Percentiles rank a stretch among this genome's conserved stretches.
Evolutionary conservation across 2,329 filamentous ascomycete genomes (phyloP).

Genomic region (Coleophoma crateriformis): DNA sequence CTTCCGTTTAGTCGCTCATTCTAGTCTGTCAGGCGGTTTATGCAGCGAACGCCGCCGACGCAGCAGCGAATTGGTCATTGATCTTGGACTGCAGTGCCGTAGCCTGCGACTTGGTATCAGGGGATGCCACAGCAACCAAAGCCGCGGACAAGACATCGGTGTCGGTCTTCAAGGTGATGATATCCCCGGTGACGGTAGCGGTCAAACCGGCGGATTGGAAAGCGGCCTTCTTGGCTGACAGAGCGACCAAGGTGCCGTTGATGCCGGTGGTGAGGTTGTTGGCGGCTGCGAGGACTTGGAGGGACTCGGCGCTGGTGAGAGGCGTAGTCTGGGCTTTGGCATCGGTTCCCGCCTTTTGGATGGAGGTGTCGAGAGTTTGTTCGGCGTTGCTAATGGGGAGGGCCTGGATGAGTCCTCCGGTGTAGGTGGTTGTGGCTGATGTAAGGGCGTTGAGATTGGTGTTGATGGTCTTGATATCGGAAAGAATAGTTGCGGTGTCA

Average conservation of each 20-base stretch:
- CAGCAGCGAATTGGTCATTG: constrained; percentile 3
- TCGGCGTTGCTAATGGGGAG: constrained; percentile 4
- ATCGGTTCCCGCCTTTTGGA: constrained; percentile 5
- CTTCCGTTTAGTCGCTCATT: neutral
- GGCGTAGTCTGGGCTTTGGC: constrained; percentile 4
- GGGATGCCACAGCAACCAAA: constrained; percentile 9
- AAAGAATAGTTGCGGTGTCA: constrained; percentile 5
- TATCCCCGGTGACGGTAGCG: constrained; percentile 1
- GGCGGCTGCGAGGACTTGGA: constrained; percentile 2
- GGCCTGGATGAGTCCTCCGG: constrained; percentile 6
- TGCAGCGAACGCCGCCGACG: neutral
- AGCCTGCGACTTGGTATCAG: constrained; percentile 4
- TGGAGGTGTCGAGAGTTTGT: constrained; percentile 4
- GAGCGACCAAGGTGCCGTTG: constrained; percentile 3
- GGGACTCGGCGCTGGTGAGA: constrained; percentile 7
- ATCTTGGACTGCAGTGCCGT: constrained; percentile 2
- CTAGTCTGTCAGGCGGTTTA: neutral
- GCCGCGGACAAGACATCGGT: constrained; percentile 7
- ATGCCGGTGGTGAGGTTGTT: constrained; percentile 4
- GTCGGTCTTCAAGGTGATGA: constrained; percentile 4
- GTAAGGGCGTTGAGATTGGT: constrained; percentile 40
- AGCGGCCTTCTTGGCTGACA: constrained; percentile 8
- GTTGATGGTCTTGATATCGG: constrained; percentile 31
- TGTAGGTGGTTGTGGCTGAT: constrained; percentile 33
- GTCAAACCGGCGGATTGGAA: constrained; percentile 5